A percentile compares a stretch with the other conserved stretches of the same genome.
These are phyloP conservation scores for Phascolomyces articulosus DNA, from an alignment of 371 early-diverging fungal species.

Conservation along the genomic window DNA sequence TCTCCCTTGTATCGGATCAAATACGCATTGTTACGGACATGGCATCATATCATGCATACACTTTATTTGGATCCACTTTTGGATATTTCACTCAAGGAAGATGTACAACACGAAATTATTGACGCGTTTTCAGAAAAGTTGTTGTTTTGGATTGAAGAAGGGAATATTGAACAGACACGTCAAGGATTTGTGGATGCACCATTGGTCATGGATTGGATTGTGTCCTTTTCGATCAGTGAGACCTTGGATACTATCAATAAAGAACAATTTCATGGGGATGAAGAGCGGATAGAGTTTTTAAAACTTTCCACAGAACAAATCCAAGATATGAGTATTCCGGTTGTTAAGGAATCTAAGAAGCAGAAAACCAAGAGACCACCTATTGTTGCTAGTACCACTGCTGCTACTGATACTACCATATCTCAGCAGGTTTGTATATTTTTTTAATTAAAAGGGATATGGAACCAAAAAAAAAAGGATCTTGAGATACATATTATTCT, in stretches of 20 bases:
- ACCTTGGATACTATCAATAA: constrained; percentile 54
- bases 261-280: constrained; percentile 48
- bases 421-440: no score
- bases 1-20: constrained; percentile 10
- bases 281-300: constrained; percentile 72
- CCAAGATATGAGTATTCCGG: constrained; percentile 49
- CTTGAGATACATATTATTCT: no score
- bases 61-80: constrained; percentile 4
- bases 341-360: not conserved
- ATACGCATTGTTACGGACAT: constrained; percentile 5
- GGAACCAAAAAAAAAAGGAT: no score
- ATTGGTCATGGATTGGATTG: constrained; percentile 80
- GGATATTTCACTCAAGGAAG: constrained; percentile 13
- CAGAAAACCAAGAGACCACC: not conserved
- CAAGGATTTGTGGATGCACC: constrained; percentile 67
- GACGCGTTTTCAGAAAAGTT: constrained; percentile 45
- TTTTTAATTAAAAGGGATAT: no score
- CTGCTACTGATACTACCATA: not conserved
- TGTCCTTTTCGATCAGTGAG: constrained; percentile 62
- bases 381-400: not conserved
- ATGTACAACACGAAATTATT: constrained; percentile 22
- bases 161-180: constrained; percentile 38
- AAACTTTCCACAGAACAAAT: constrained; percentile 73
- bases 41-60: not conserved
- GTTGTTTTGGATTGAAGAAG: constrained; percentile 48